Conservation (phyloP, 257 asterid genomes). For the Henckelia pumila region DNA sequence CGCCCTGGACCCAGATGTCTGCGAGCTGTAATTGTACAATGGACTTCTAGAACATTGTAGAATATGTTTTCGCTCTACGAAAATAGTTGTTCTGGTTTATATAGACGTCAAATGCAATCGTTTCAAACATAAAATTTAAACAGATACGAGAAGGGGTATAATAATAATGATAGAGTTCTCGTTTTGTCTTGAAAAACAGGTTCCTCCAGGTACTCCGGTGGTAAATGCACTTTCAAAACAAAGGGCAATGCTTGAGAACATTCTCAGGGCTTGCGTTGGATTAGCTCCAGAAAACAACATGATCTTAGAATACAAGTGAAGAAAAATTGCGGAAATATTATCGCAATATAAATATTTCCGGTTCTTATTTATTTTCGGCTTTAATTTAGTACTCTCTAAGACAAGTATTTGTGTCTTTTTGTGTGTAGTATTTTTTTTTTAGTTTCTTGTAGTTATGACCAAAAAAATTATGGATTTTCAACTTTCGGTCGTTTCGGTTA, state of each 20-base stretch:
- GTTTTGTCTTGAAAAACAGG: constrained; percentile 44
- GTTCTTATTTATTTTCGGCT: neutral
- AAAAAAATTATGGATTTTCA: too few relatives aligned
- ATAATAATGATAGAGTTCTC: too few relatives aligned
- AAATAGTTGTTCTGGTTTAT: too few relatives aligned
- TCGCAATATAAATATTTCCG: neutral
- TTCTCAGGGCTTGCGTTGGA: constrained; percentile 95
- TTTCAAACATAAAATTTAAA: too few relatives aligned
- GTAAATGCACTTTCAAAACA: constrained; percentile 96
- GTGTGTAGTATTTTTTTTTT: neutral
- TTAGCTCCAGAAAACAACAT: constrained; percentile 98
- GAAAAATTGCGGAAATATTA: neutral
- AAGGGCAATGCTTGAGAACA: constrained; percentile 96
- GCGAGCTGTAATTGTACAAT: too few relatives aligned
- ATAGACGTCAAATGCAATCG: too few relatives aligned
- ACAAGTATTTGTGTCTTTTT: constrained; percentile 39
- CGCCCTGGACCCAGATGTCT: too few relatives aligned
- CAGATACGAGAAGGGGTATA: too few relatives aligned
- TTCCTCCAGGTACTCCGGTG: constrained; percentile 98
- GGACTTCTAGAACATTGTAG: too few relatives aligned
- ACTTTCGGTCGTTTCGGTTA: neutral
- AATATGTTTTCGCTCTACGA: too few relatives aligned
- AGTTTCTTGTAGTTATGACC: neutral
- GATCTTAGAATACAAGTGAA: constrained; percentile 94
- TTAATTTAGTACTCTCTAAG: constrained; percentile 1